These are phyloP conservation scores for Pyrenula massariospora DNA, from an alignment of 495 filamentous ascomycete genomes.

Conservation along the genomic window DNA sequence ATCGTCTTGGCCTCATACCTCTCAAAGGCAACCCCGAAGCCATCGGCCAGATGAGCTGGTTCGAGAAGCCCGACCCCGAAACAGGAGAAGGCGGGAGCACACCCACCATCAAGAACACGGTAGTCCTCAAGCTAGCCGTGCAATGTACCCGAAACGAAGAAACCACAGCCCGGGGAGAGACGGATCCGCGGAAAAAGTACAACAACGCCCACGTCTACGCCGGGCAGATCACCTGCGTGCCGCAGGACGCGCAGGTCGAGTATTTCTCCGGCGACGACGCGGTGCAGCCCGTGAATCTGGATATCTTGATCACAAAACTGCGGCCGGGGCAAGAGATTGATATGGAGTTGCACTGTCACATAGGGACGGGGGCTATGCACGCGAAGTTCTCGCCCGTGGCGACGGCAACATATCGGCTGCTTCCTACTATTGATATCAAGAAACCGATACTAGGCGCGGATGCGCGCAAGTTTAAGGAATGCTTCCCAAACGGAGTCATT, in stretches of 20 bases:
- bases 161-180: constrained; percentile 51
- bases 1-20: constrained; percentile 81
- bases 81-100: constrained; percentile 30
- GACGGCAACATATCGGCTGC: constrained; percentile 79
- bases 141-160: constrained; percentile 66
- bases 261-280: constrained; percentile 54
- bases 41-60: constrained; percentile 71
- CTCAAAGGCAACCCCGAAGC: constrained; percentile 67
- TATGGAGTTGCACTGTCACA: constrained; percentile 76
- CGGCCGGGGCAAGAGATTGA: constrained; percentile 81
- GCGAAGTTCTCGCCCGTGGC: constrained; percentile 97
- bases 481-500: constrained; percentile 87
- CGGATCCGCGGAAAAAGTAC: constrained; percentile 74
- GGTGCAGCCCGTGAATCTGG: constrained; percentile 70
- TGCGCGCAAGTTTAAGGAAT: constrained; percentile 78
- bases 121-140: constrained; percentile 58
- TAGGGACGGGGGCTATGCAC: constrained; percentile 89
- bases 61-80: constrained; percentile 45
- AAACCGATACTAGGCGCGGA: constrained; percentile 74
- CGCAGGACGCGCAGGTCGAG: constrained; percentile 59
- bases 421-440: constrained; percentile 75
- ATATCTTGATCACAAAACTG: constrained; percentile 90
- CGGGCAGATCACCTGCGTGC: constrained; percentile 59
- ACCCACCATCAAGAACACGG: constrained; percentile 68
- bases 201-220: constrained; percentile 82